Evolutionary conservation across 2,329 filamentous ascomycete genomes (phyloP).

Genomic region (Allantophomopsis cytisporea): DNA sequence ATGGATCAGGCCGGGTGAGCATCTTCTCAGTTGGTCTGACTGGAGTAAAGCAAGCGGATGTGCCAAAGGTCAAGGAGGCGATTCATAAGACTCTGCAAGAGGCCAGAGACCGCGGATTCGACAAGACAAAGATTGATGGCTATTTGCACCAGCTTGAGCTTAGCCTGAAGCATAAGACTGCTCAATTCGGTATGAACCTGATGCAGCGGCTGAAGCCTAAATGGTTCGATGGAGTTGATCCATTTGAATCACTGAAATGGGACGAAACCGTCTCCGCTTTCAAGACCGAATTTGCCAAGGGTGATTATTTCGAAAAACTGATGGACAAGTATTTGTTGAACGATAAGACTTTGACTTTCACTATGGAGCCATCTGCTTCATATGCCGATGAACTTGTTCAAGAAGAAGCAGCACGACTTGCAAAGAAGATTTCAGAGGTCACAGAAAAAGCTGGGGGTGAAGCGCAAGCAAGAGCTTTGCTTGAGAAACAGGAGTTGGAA

Average conservation of each 20-base stretch:
- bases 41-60: constrained; percentile 72
- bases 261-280: constrained; percentile 79
- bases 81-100: constrained; percentile 62
- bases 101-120: constrained; percentile 65
- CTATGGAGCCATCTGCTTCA: constrained; percentile 73
- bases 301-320: constrained; percentile 69
- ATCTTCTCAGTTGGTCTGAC: constrained; percentile 87
- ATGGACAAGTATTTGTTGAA: constrained; percentile 85
- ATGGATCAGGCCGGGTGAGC: constrained; percentile 60
- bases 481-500: constrained; percentile 68
- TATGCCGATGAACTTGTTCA: constrained; percentile 62
- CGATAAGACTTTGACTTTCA: constrained; percentile 79
- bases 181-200: constrained; percentile 84
- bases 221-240: constrained; percentile 94
- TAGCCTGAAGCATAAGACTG: constrained; percentile 90
- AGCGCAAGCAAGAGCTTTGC: constrained; percentile 53
- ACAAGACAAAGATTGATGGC: constrained; percentile 81
- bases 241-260: constrained; percentile 84
- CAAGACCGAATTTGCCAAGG: constrained; percentile 60
- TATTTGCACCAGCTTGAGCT: constrained; percentile 89
- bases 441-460: constrained; percentile 56
- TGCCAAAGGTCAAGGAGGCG: constrained; percentile 61
- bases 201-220: constrained; percentile 79
- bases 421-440: constrained; percentile 58
- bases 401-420: constrained; percentile 67